These are phyloP conservation scores for Eucalyptus polyanthemos DNA, from an alignment of 345 rosid species.

Conservation along the genomic window DNA sequence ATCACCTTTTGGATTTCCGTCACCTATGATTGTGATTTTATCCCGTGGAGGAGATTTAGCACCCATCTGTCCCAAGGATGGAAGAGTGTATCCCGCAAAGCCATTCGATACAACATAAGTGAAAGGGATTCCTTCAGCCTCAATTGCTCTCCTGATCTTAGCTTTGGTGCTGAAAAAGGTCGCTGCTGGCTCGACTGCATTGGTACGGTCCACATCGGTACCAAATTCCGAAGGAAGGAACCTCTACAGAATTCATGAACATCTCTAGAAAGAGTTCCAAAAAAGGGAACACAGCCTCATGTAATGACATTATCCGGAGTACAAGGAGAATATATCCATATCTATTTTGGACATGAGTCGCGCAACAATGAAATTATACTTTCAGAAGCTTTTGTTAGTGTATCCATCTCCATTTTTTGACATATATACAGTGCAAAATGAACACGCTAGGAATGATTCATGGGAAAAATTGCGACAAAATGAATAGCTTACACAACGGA, in stretches of 20 bases:
- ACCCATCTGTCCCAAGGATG: conserved; percentile 1
- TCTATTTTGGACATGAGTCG: background rate
- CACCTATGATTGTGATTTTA: conserved; percentile 3
- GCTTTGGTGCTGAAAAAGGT: background rate
- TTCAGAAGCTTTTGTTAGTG: background rate
- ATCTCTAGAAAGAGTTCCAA: background rate
- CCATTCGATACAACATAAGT: conserved; percentile 7
- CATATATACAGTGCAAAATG: background rate
- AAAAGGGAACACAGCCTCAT: background rate
- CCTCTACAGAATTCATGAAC: background rate
- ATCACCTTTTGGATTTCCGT: conserved; percentile 11
- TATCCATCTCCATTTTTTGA: background rate
- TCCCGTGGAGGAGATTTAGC: conserved; percentile 4
- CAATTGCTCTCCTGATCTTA: conserved; percentile 5
- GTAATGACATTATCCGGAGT: background rate
- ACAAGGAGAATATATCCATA: background rate
- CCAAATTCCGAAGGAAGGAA: conserved; percentile 28
- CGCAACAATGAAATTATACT: background rate
- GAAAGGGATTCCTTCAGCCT: conserved; percentile 21
- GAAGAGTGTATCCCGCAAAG: conserved; percentile 3
- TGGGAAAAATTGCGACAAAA: background rate
- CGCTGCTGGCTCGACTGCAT: conserved; percentile 7
- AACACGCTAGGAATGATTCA: background rate
- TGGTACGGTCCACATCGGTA: background rate
- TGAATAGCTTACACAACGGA: background rate